Base-by-base conservation (phyloP, 352 stramenopile species). In the Globisporangium recalcitrans region DNA sequence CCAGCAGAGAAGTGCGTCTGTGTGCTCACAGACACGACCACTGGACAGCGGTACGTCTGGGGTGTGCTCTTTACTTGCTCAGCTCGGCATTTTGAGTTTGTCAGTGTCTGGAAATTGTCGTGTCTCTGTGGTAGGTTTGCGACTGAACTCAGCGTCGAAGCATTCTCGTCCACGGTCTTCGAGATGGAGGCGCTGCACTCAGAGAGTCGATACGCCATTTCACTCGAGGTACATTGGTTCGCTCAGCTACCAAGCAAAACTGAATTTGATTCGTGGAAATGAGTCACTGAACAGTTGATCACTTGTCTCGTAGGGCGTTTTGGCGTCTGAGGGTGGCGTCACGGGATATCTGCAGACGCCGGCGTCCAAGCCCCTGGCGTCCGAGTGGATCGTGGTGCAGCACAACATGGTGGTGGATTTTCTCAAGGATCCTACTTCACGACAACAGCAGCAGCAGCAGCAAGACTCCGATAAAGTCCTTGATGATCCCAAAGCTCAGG, bases 131-230 rank as follows among this genome's bases (percentile, higher is more conserved):
- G 4, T 47, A 85, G 76, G 27, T 65, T 68, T 11, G 58, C 60
- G 24, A 55, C 36, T 3, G 58, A 73, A 58, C 38, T n/a, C 13
- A 67, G 63, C 4, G 53, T 91, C 14, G 66, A 80, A 1, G 68
- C 78, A 38, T 87, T 85, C 60, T 64, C 61, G 1, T 80, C 82
- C 24, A 85, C 71, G n/a, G 64, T 89, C 7, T 65, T 89, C 40
- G 88, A 88, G 66, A 38, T 91, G 1, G 77, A 89, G 44, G 73
- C 65, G 1, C 67, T 91, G 38, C 72, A 75, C 38, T 76, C 82
- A 55, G 78, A 55, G 10, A 79, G 72, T 7, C 72, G 74, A 21
- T 91, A 89, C 60, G 64, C 65, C n/a, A 71, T 91, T 27, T 69
- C 67, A 0, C 83, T 91, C 51, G 74, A 86, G 69, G 82, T 88